These are phyloP conservation scores for Hansenula lynferdii DNA, from an alignment of 1,139 yeast species.

Conservation along the genomic window DNA sequence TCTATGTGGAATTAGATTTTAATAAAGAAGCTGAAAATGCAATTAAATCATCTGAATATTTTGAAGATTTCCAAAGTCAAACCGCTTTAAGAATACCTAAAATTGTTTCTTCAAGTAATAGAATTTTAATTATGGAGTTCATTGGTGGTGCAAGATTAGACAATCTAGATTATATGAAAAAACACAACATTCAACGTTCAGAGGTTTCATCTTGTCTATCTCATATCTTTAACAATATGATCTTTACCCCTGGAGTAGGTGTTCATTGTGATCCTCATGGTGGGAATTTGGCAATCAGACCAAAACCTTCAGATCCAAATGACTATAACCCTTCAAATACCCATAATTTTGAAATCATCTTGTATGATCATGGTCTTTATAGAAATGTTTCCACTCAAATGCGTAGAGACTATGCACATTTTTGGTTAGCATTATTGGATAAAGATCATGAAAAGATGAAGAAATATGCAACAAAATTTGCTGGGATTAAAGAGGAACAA, in stretches of 20 bases:
- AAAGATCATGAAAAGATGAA: conserved; percentile 63
- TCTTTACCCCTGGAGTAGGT: conserved; percentile 86
- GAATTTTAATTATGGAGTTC: conserved; percentile 87
- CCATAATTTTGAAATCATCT: conserved; percentile 83
- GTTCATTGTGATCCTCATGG: conserved; percentile 99
- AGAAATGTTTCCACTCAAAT: conserved; percentile 74
- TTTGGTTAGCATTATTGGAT: conserved; percentile 88
- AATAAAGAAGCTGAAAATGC: conserved; percentile 85
- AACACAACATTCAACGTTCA: conserved; percentile 61
- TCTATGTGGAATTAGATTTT: conserved; percentile 86
- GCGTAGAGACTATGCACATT: conserved; percentile 81
- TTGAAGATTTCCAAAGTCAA: conserved; percentile 43
- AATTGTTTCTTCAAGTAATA: conserved; percentile 57
- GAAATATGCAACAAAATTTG: conserved; percentile 69
- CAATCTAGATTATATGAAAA: conserved; percentile 57
- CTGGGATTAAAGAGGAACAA: conserved; percentile 74
- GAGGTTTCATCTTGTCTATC: conserved; percentile 84
- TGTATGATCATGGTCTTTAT: conserved; percentile 94
- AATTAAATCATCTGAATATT: conserved; percentile 58
- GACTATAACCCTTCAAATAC: conserved; percentile 32
- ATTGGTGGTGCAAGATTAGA: conserved; percentile 82
- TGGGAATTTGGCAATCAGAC: conserved; percentile 84
- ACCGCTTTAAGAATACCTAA: conserved; percentile 83
- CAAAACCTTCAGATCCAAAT: conserved; percentile 30
- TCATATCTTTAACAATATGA: conserved; percentile 91